phyloP scores from a whole-genome alignment of 202 grass and related monocot species.

The Setaria italica region DNA sequence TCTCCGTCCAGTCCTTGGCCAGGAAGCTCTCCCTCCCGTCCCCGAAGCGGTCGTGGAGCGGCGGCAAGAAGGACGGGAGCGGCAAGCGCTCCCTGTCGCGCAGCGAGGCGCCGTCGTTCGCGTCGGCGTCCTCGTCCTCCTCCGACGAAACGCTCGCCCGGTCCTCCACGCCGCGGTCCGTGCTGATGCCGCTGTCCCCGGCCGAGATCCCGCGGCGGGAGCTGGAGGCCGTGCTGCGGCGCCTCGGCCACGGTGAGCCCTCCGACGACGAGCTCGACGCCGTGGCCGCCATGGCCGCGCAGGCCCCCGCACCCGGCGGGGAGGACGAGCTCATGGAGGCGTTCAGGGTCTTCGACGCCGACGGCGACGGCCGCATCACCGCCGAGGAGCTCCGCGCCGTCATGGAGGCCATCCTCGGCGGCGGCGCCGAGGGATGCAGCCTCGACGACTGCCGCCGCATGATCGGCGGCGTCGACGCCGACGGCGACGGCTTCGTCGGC shows the following conservation, averaged over 20 bases:
- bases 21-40: slow-evolving; percentile 63
- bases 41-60: slow-evolving; percentile 43
- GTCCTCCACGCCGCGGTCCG: slow-evolving; percentile 47
- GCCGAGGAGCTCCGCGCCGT: slow-evolving; percentile 75
- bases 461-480: slow-evolving; percentile 74
- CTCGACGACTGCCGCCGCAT: slow-evolving; percentile 79
- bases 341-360: slow-evolving; percentile 71
- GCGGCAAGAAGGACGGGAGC: not conserved
- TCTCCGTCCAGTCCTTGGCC: slow-evolving; percentile 52
- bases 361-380: slow-evolving; percentile 73
- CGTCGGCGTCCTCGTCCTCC: slow-evolving; percentile 36
- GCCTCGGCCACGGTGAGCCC: slow-evolving; percentile 52
- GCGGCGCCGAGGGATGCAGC: slow-evolving; percentile 42
- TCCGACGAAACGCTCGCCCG: slow-evolving; percentile 12
- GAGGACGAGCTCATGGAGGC: slow-evolving; percentile 72
- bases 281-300: slow-evolving; percentile 51
- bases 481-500: slow-evolving; percentile 71
- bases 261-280: slow-evolving; percentile 61
- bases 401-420: slow-evolving; percentile 54
- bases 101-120: slow-evolving; percentile 57
- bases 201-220: slow-evolving; percentile 55
- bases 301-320: not conserved
- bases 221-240: slow-evolving; percentile 70
- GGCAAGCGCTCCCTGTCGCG: slow-evolving; percentile 40
- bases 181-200: not conserved